phyloP scores from a whole-genome alignment of 2,329 filamentous ascomycete genomes.

The Apiospora marii region DNA sequence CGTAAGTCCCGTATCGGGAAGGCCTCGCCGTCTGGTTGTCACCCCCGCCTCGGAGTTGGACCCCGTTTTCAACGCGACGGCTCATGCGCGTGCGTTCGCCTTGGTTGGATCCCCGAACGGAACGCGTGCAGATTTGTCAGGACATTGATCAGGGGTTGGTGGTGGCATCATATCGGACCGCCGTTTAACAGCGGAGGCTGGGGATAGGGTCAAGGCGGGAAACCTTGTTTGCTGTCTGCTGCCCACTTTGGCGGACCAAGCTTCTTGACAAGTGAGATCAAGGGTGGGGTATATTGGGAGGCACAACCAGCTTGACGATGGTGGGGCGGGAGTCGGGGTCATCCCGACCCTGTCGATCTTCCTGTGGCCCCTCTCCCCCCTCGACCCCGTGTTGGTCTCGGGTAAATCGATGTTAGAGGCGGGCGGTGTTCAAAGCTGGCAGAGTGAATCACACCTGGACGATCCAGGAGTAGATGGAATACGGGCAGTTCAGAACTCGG shows the following conservation, averaged over 20 bases:
- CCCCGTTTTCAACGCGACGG: not conserved
- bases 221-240: not conserved
- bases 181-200: not conserved
- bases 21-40: not conserved
- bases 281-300: no score
- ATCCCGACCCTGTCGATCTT: not conserved
- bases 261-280: not conserved
- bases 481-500: no score
- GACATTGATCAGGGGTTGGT: not conserved
- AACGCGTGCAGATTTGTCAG: not conserved
- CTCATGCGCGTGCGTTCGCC: no score
- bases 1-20: not conserved
- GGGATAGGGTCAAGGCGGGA: not conserved
- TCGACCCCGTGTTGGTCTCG: not conserved
- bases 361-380: not conserved
- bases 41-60: not conserved
- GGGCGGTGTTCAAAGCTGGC: no score
- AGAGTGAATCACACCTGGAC: no score
- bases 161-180: not conserved
- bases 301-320: not conserved
- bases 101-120: not conserved
- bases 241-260: not conserved
- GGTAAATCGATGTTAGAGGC: no score
- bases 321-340: not conserved
- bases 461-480: no score